Percentiles rank a stretch among this genome's conserved stretches.
Conservation (phyloP, 306 rosid species). For the Cotoneaster glaucophyllus region DNA sequence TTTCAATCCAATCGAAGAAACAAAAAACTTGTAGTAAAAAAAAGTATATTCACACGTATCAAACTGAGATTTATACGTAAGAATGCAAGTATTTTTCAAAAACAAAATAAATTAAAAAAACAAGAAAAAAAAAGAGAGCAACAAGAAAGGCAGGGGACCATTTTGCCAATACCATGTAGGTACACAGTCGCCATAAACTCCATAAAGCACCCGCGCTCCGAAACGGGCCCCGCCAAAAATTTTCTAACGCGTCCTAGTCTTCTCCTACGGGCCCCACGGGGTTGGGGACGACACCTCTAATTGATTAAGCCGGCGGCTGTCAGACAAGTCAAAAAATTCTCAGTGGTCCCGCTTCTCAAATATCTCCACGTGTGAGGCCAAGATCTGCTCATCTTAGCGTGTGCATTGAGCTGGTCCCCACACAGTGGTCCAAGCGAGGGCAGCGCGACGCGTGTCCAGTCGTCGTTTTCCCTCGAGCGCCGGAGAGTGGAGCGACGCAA, state of each 20-base stretch:
- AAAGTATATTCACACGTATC: no score
- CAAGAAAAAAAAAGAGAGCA: background rate
- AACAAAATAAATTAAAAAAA: background rate
- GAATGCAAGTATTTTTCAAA: background rate
- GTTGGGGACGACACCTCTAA: constrained; percentile 25
- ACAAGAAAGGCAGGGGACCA: background rate
- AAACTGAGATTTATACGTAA: no score
- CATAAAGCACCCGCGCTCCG: background rate
- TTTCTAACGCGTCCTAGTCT: background rate
- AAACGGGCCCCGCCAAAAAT: background rate
- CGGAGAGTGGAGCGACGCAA: constrained; percentile 36
- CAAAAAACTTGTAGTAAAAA: no score
- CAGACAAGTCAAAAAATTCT: constrained; percentile 36
- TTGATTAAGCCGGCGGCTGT: constrained; percentile 74
- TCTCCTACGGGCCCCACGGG: constrained; percentile 8
- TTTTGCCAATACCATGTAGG: background rate
- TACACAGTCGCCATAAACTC: background rate
- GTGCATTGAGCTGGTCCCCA: constrained; percentile 46
- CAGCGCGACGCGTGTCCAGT: constrained; percentile 34
- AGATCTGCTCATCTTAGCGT: constrained; percentile 24
- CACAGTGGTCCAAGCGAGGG: constrained; percentile 41
- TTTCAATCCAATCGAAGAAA: no score
- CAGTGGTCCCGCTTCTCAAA: constrained; percentile 28
- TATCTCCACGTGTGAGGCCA: constrained; percentile 27
- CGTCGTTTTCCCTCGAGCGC: constrained; percentile 40